Percentiles rank a stretch among this genome's conserved stretches.
phyloP scores from a whole-genome alignment of 441 rosid genomes.

The Erodium trifolium region DNA sequence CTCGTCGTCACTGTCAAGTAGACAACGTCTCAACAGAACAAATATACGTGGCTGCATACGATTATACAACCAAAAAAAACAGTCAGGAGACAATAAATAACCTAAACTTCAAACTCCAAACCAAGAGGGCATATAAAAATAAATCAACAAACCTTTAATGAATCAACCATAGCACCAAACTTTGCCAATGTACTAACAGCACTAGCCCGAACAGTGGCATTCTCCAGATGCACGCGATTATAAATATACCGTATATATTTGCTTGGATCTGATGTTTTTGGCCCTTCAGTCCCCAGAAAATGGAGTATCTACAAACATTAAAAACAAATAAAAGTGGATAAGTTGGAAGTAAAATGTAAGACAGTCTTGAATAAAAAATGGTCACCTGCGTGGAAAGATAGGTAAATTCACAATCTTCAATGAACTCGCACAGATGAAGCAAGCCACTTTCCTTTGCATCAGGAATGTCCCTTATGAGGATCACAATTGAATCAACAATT shows the following conservation, averaged over 20 bases:
- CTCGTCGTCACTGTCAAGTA: constrained; percentile 95
- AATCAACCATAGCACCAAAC: constrained; percentile 86
- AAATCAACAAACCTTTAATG: constrained; percentile 54
- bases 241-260: constrained; percentile 90
- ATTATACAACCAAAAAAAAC: not conserved
- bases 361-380: not conserved
- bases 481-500: constrained; percentile 88
- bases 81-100: constrained; percentile 16
- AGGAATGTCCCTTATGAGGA: constrained; percentile 86
- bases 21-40: constrained; percentile 83
- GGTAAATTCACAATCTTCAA: constrained; percentile 99
- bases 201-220: constrained; percentile 93
- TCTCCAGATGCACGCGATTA: constrained; percentile 96
- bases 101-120: not conserved
- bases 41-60: constrained; percentile 71
- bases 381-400: constrained; percentile 92
- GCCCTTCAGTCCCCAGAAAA: constrained; percentile 95
- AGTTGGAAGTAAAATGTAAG: not conserved
- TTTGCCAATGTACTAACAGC: constrained; percentile 94
- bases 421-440: constrained; percentile 94
- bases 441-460: constrained; percentile 92
- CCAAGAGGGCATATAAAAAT: not conserved
- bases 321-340: not conserved
- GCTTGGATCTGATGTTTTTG: constrained; percentile 91
- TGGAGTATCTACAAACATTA: constrained; percentile 64